Base-by-base conservation (phyloP, 225 moss, liverwort and hornwort species). In the Ulota crispa region DNA sequence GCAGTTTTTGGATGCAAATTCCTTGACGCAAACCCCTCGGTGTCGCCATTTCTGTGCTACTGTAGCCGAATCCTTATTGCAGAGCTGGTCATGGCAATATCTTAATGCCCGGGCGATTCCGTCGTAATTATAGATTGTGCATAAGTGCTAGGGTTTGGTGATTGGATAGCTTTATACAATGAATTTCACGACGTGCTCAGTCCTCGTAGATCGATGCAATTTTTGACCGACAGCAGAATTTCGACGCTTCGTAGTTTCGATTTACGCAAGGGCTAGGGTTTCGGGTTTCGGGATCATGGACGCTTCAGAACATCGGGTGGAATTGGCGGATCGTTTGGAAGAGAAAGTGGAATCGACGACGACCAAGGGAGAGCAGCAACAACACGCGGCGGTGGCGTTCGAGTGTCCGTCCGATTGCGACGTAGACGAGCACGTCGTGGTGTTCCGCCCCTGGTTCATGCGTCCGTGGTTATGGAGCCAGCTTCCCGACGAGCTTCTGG, bases 361-460 rank as follows among this genome's bases (percentile, higher is more conserved):
- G 42, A 8, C 28, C 24, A 4, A 69, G 6, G 3, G 26, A 21
- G 81, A 43, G 63, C 68, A 68, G 26, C 64, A 45, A 1, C n/a
- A n/a, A n/a, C n/a, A n/a, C n/a, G n/a, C n/a, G n/a, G 70, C 32
- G 9, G 80, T 81, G 6, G 81, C 84, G 15, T 87, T 78, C 10
- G 87, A 87, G 81, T 84, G 69, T 24, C 78, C 69, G 18, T 36
- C 57, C 28, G 55, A 81, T 9, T 36, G 81, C 63, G 64, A 39
- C 9, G 43, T 43, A 2, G 32, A n/a, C n/a, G 76, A 80, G 15
- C 68, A 41, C 3, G 56, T 81, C 6, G 71, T 71, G 30, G 41
- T 75, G 11, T 67, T 76, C 8, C 84, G 81, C 18, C 84, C 87
- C 9, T 84, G 85, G 85, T 82, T 88, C 77, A 83, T 88, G 88